These are phyloP conservation scores for Pythium oligandrum DNA, from an alignment of 352 stramenopile genomes.

Conservation along the genomic window DNA sequence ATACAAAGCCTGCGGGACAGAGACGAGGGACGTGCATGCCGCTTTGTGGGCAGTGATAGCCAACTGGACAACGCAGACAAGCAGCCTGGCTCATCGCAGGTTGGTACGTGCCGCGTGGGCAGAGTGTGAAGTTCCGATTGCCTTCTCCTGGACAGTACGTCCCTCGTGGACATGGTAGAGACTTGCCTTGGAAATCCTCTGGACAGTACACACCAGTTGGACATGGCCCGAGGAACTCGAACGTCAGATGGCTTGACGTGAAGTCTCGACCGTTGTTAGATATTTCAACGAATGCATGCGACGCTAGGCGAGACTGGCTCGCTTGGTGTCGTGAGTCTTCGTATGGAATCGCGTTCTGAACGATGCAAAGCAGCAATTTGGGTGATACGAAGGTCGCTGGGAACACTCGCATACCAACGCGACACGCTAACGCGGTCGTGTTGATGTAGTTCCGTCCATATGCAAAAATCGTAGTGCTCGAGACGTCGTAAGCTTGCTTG, in stretches of 20 bases:
- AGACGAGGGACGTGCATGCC: constrained; percentile 92
- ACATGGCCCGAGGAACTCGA: constrained; percentile 81
- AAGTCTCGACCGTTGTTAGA: constrained; percentile 96
- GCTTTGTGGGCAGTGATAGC: constrained; percentile 91
- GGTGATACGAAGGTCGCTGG: constrained; percentile 84
- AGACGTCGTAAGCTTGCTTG: constrained; percentile 36
- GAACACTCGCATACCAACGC: constrained; percentile 77
- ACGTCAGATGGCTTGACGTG: constrained; percentile 61
- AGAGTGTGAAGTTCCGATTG: constrained; percentile 93
- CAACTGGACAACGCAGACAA: constrained; percentile 92
- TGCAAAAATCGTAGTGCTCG: constrained; percentile 54
- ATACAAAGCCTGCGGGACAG: constrained; percentile 93
- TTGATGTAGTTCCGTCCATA: constrained; percentile 89
- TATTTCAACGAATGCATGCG: constrained; percentile 78
- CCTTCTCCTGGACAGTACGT: constrained; percentile 71
- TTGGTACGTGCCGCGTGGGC: constrained; percentile 93
- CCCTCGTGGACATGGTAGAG: constrained; percentile 61
- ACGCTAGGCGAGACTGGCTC: constrained; percentile 4
- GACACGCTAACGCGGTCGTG: constrained; percentile 85
- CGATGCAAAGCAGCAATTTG: constrained; percentile 88
- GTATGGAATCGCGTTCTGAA: constrained; percentile 31
- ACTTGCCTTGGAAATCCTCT: constrained; percentile 32
- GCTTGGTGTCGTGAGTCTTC: constrained; percentile 26
- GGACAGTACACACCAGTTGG: constrained; percentile 89
- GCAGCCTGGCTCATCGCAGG: constrained; percentile 57